phyloP scores from a whole-genome alignment of 1,139 yeast genomes.

The Zhuliangozyma parablackwelliae region DNA sequence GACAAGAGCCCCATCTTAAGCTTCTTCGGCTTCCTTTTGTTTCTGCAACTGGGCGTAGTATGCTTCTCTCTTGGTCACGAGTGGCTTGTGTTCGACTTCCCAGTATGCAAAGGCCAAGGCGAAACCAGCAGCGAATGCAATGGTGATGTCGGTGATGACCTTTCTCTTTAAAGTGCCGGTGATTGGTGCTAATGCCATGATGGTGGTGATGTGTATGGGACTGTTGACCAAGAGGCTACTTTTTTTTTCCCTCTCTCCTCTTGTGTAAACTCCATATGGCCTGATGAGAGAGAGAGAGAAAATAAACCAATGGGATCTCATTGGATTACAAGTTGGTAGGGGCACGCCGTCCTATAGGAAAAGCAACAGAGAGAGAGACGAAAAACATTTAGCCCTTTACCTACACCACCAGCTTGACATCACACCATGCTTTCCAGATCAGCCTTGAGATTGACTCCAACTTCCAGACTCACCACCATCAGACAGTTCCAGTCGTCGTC shows the following conservation, averaged over 20 bases:
- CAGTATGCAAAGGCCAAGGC: slow-evolving; percentile 30
- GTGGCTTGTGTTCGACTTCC: slow-evolving; percentile 57
- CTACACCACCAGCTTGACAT: not conserved
- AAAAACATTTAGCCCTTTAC: not conserved
- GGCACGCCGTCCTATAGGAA: slow-evolving; percentile 1
- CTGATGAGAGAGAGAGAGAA: not conserved
- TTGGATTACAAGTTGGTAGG: slow-evolving; percentile 7
- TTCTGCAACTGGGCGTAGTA: slow-evolving; percentile 75
- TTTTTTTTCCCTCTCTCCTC: slow-evolving; percentile 11
- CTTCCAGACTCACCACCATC: slow-evolving; percentile 12
- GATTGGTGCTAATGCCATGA: slow-evolving; percentile 89
- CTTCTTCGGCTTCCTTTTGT: slow-evolving; percentile 67
- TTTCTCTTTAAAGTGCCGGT: slow-evolving; percentile 80
- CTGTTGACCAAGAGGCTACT: not conserved
- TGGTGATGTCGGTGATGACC: slow-evolving; percentile 72
- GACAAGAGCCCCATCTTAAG: slow-evolving; percentile 10
- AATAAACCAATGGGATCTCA: slow-evolving; percentile 13
- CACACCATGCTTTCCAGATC: slow-evolving; percentile 14
- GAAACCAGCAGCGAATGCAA: slow-evolving; percentile 53
- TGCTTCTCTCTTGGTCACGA: slow-evolving; percentile 73
- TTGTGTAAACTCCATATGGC: slow-evolving; percentile 9
- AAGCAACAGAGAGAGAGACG: not conserved
- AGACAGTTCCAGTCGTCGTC: slow-evolving; percentile 41
- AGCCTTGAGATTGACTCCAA: slow-evolving; percentile 33
- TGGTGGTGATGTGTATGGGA: not conserved